Evolutionary conservation across 305 asterid genomes (phyloP), one percentile per base, ranked within the genome.

Genomic region (Plantago rigida): DNA sequence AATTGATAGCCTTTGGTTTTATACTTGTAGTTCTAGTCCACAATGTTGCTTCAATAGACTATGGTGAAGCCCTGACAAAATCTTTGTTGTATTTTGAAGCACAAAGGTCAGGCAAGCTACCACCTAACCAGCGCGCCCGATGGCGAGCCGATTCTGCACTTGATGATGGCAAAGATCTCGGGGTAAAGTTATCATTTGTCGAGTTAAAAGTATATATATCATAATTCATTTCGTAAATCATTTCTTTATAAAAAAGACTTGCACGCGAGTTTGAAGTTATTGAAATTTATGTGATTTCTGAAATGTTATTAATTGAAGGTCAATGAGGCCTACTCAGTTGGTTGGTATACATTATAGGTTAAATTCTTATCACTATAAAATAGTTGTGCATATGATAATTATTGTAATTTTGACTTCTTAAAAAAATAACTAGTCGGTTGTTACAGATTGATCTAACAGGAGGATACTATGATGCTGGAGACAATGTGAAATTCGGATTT

Each of bases 381-480:
- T 22, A 22, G 26, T 22, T 22, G 26, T 1, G 2, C 26, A 2
- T 22, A 22, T 22, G 26, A 22, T 22, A 22, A 22, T 22, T 22
- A 22, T 22, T 22, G 26, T 22, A 22, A 22, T 22, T 22, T 22
- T 22, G 26, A 22, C 1, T 22, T 22, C 1, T 22, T 2, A 22
- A 22, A 2, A 22, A 22, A 22, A 22, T 22, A 22, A 2, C 26
- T 22, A 22, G 26, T 22, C 26, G 24, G 39, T 31, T 9, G 0
- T 1, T 22, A 42, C 51, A 85, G 90, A 66, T 78, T n/a, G 78
- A 83, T 60, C 71, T 85, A 0, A 75, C 69, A 1, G 94, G 91
- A 34, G 90, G 90, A 64, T 85, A 85, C 63, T 85, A 79, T 41
- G 94, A 83, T 10, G 87, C 86, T 1, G 94, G 94, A 56, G 94